Base-by-base conservation (phyloP, 768 basidiomycete genomes). In the Filobasidium floriforme region DNA sequence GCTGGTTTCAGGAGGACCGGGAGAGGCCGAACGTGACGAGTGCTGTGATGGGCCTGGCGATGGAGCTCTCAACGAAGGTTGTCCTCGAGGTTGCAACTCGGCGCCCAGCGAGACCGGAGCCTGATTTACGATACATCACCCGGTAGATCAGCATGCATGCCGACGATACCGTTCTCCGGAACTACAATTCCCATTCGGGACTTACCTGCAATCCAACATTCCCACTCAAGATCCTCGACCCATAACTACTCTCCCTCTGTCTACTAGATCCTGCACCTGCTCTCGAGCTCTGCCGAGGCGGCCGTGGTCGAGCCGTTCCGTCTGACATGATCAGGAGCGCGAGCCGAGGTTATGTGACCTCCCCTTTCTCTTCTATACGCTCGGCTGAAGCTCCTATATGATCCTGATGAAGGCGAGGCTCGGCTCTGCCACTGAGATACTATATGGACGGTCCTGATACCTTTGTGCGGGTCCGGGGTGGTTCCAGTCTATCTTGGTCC, bases 201-300 rank as follows among this genome's bases (percentile, higher is more conserved):
- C 46, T 49, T 12, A 49, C 46, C 46, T 22, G 18, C 18, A 49
- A 4, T 7, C 18, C 26, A 57, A 28, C 54, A 37, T 37, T 37
- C 32, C 32, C 32, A 37, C 32, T 37, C 54, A 57, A 57, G 7
- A 57, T 57, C 54, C 54, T 57, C 22, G 54, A 9, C 29, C 54
- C 54, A 57, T 57, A 57, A 28, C 54, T 57, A 32, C 54, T 57
- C 26, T 57, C 54, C 54, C 54, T 22, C 29, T 57, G 54, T 28
- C 54, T 57, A 32, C 24, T 32, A 1, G 22, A 24, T 28, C 54
- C 54, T 15, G 54, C 54, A 26, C 54, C 54, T 19, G 54, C 54
- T 57, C 54, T 57, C 24, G 54, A 57, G 15, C 54, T 57, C 29
- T 57, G 54, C 15, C 54, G 15, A 15, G 26, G 19, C 15, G 54